Evolutionary conservation across 352 stramenopile species (phyloP).

Genomic region (Pythium folliculosum): DNA sequence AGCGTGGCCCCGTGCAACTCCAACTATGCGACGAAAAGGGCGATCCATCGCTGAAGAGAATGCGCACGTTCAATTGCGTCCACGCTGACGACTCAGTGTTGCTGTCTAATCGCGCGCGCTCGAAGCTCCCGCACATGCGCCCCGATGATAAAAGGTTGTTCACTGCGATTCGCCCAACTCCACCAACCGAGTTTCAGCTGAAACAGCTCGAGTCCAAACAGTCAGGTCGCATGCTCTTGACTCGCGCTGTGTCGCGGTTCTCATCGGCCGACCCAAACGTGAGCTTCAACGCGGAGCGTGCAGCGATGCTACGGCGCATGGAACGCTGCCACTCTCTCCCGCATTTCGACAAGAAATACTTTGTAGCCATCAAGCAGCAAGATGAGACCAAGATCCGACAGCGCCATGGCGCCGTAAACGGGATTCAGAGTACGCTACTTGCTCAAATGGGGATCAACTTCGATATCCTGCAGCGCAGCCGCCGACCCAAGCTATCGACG

Average conservation of each 20-base stretch:
- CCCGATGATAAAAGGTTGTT: constrained; percentile 2
- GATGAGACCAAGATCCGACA: constrained; percentile 24
- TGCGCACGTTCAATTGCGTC: neutral
- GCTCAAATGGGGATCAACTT: constrained; percentile 45
- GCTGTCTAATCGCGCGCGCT: neutral
- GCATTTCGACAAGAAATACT: constrained; percentile 45
- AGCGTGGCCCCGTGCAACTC: neutral
- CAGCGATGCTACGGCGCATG: constrained; percentile 30
- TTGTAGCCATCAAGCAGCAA: constrained; percentile 30
- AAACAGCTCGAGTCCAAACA: constrained; percentile 21
- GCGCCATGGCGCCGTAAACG: constrained; percentile 9
- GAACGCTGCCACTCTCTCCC: constrained; percentile 52
- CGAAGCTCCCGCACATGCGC: no score
- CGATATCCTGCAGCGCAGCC: constrained; percentile 54
- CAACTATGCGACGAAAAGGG: neutral
- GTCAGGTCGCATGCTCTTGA: constrained; percentile 15
- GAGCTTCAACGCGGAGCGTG: constrained; percentile 1
- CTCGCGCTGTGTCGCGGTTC: constrained; percentile 1
- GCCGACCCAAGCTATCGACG: constrained; percentile 45
- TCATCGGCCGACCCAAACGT: neutral
- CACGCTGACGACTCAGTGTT: neutral
- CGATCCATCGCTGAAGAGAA: neutral
- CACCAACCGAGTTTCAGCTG: constrained; percentile 3
- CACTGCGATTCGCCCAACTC: neutral
- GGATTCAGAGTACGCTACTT: constrained; percentile 35